phyloP scores from a whole-genome alignment of 1,284 basidiomycete species.

The Ceratobasidium sp. region DNA sequence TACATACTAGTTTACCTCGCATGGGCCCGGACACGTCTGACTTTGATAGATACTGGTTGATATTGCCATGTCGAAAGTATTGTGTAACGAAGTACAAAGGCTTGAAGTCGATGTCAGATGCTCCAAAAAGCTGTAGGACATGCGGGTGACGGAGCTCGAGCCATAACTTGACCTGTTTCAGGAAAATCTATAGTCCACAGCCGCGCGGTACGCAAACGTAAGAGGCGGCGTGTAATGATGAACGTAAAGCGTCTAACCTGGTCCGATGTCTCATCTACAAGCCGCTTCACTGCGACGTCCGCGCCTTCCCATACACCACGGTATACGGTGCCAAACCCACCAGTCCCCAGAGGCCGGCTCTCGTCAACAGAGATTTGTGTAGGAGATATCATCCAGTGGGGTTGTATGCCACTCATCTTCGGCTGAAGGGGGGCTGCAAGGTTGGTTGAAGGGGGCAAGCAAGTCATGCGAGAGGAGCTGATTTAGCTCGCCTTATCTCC shows the following conservation, averaged over 20 bases:
- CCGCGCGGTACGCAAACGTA: neutral
- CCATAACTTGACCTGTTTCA: conserved; percentile 31
- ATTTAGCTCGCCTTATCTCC: too few species aligned
- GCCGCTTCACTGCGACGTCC: conserved; percentile 40
- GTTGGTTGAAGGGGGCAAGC: too few species aligned
- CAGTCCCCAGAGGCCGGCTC: conserved; percentile 8
- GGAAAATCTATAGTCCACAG: conserved; percentile 15
- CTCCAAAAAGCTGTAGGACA: conserved; percentile 41
- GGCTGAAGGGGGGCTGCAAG: neutral
- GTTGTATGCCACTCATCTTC: conserved; percentile 2
- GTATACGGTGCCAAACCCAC: conserved; percentile 29
- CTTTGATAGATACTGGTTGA: conserved; percentile 59
- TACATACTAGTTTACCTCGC: neutral
- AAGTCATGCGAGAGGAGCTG: too few species aligned
- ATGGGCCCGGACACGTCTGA: conserved; percentile 53
- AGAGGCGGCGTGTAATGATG: neutral
- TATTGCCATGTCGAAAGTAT: conserved; percentile 64
- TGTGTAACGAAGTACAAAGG: conserved; percentile 63
- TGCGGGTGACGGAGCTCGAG: conserved; percentile 35
- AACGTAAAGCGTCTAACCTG: conserved; percentile 5
- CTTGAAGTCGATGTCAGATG: conserved; percentile 21
- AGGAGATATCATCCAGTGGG: conserved; percentile 33
- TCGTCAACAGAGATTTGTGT: conserved; percentile 22
- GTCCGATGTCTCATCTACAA: conserved; percentile 27
- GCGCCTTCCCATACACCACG: conserved; percentile 40